Evolutionary conservation across 768 basidiomycete genomes (phyloP).

Genomic region (Leucogyrophana mollusca): DNA sequence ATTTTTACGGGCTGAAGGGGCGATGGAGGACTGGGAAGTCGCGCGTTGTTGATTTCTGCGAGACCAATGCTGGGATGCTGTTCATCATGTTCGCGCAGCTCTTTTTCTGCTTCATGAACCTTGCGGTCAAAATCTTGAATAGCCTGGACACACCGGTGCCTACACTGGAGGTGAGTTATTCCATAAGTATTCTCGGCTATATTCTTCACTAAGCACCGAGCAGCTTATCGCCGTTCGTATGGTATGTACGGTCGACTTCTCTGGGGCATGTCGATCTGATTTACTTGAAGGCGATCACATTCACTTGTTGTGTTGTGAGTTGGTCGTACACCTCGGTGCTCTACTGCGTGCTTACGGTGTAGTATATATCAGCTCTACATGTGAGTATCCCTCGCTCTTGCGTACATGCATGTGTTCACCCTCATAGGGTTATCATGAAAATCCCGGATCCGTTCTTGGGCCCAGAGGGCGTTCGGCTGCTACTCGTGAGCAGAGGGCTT

Average conservation of each 20-base stretch:
- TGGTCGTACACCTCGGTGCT: not conserved
- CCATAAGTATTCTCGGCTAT: not conserved
- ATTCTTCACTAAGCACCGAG: not conserved
- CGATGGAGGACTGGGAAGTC: not conserved
- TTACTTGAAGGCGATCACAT: constrained; percentile 45
- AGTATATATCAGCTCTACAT: constrained; percentile 1
- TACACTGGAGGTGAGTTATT: constrained; percentile 47
- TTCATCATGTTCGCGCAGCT: constrained; percentile 57
- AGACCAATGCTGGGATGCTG: constrained; percentile 55
- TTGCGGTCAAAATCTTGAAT: constrained; percentile 63
- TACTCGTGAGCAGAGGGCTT: constrained; percentile 59
- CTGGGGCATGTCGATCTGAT: not conserved
- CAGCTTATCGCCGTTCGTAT: constrained; percentile 59
- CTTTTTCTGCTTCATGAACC: constrained; percentile 60
- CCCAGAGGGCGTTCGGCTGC: constrained; percentile 61
- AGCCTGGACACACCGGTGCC: constrained; percentile 56
- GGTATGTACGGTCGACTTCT: constrained; percentile 32
- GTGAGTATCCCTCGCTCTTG: not conserved
- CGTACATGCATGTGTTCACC: too few relatives aligned
- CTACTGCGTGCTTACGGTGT: not conserved
- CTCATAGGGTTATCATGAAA: constrained; percentile 34
- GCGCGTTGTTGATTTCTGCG: constrained; percentile 8
- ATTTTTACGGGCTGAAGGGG: too few relatives aligned
- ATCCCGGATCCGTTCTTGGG: constrained; percentile 64
- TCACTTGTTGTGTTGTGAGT: constrained; percentile 50